These are phyloP conservation scores for Harringtonia aguacate DNA, from an alignment of 2,329 filamentous ascomycete species.

Conservation along the genomic window DNA sequence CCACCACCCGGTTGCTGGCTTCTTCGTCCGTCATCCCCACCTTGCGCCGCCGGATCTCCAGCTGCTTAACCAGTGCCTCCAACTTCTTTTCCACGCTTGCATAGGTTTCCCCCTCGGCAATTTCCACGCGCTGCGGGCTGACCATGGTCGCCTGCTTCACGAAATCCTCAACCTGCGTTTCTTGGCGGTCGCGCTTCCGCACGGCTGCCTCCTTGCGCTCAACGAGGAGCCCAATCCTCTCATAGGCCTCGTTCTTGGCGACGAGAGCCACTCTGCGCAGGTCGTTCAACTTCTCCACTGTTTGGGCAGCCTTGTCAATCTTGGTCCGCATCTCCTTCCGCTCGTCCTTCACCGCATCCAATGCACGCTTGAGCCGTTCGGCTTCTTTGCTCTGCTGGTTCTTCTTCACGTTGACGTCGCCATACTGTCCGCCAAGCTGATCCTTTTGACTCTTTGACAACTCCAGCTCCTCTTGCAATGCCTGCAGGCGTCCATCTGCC, in stretches of 20 bases:
- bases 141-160: constrained; percentile 42
- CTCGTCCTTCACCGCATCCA: constrained; percentile 19
- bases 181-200: constrained; percentile 34
- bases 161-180: constrained; percentile 39
- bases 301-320: constrained; percentile 45
- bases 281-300: constrained; percentile 35
- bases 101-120: constrained; percentile 55
- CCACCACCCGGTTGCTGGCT: constrained; percentile 40
- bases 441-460: constrained; percentile 34
- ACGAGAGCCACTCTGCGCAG: constrained; percentile 41
- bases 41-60: constrained; percentile 44
- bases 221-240: constrained; percentile 36
- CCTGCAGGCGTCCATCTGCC: constrained; percentile 54
- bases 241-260: constrained; percentile 52
- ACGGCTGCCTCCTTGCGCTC: constrained; percentile 33
- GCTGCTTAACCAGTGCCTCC: constrained; percentile 42
- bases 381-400: constrained; percentile 32
- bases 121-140: constrained; percentile 43
- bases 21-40: constrained; percentile 55
- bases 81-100: constrained; percentile 44
- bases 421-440: constrained; percentile 44
- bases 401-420: constrained; percentile 37
- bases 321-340: constrained; percentile 30
- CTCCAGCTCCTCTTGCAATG: constrained; percentile 45
- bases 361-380: constrained; percentile 27